Evolutionary conservation across 139 green algal genomes (phyloP), one percentile per base, ranked within the genome.

Genomic region (Eudorina sp.): DNA sequence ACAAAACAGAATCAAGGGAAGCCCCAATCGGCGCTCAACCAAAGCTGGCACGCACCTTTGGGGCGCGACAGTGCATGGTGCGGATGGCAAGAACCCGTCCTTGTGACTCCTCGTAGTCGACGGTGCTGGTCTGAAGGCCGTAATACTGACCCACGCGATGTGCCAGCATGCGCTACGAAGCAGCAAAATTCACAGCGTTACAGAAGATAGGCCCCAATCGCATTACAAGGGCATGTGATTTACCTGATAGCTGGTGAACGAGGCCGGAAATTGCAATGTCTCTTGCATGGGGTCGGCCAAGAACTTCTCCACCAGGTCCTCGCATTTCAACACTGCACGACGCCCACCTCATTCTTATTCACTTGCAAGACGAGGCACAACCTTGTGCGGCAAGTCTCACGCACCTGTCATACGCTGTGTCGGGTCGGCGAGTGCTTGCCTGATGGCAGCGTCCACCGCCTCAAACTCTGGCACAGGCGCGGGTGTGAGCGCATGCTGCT

Each of bases 111-210:
- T 91, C 91, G 76, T 89, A 92, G 48, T 90, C 89, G 38, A 94
- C 89, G 23, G 89, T 92, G 34, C 80, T 90, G 19, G 92, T 94
- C 40, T 93, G 92, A 75, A 94, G 62, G 13, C 86, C 87, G 73
- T 94, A 93, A 31, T 91, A 81, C 88, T 94, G 92, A 19, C 90
- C 89, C 21, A 94, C 83, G 8, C 90, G 83, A 86, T 94, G 92
- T n/a, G 92, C 92, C n/a, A 94, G 75, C 84, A 94, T 91, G 11
- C 90, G 83, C 92, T 94, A 85, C 78, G 25, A 34, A 79, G 9
- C 82, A 68, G 62, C 40, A 40, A 34, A n/a, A n/a, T n/a, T n/a
- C n/a, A n/a, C n/a, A n/a, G n/a, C n/a, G n/a, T n/a, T n/a, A n/a
- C n/a, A n/a, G n/a, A n/a, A n/a, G n/a, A n/a, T n/a, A n/a, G n/a